Base-by-base conservation (phyloP, 208 protist species). In the Herpetomonas samuelpessoai region DNA sequence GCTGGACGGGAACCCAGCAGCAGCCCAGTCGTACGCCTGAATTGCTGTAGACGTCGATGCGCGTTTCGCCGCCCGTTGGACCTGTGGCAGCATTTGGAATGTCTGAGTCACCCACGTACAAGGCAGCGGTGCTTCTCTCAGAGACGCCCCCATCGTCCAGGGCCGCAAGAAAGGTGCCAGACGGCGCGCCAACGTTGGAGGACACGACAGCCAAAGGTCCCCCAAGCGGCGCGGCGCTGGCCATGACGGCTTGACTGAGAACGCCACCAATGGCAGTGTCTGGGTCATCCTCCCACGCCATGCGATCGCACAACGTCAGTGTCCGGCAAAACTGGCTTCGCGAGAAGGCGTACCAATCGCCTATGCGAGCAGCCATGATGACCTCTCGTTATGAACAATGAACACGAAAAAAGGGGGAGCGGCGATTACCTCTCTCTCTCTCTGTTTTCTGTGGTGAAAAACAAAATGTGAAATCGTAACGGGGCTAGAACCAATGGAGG, bases 291-390 rank as follows among this genome's bases (percentile, higher is more conserved):
- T 14, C 24, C 65, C 69, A 88, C 48, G 18, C 12, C 60, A 88
- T 55, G 25, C 57, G 12, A 3, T 72, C 70, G 62, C 81, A 81
- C 3, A 83, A 9, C 2, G 69, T 78, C 9, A 78, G 48, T 26
- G 68, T 50, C 29, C 76, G 74, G 55, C 68, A 81, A 49, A 70
- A 83, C 31, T 45, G 39, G 25, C 58, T 55, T 19, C 63, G 63
- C 18, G 69, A 75, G 52, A 88, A 81, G 39, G 73, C 70, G 41
- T 69, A 71, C 81, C 73, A 88, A 18, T 88, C 74, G 22, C 77
- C 81, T 19, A 76, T 62, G 45, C 81, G 50, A 21, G 73, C 69
- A 18, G 77, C 67, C 73, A 83, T 80, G 19, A 0, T 53, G 28
- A 27, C 28, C 45, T 48, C 22, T 19, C 18, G n/a, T n/a, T n/a